These are phyloP conservation scores for Skeletonema menzelii DNA, from an alignment of 108 stramenopile species.

Conservation along the genomic window DNA sequence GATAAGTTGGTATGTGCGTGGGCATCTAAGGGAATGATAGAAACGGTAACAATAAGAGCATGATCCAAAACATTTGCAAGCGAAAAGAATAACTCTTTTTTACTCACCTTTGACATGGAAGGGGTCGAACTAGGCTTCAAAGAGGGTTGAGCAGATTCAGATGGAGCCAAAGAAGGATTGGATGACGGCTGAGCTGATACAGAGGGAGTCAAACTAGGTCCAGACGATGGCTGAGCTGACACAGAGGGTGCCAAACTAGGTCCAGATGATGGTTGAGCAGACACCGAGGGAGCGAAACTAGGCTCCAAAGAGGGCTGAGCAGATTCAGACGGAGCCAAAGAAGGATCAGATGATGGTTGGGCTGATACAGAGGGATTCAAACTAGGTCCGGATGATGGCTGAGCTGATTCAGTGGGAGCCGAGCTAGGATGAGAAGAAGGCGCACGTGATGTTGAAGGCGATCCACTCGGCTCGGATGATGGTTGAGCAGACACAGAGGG, in stretches of 20 bases:
- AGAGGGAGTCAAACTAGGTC: background rate
- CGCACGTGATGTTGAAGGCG: background rate
- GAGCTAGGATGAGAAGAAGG: background rate
- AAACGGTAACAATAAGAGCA: background rate
- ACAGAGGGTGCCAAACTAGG: background rate
- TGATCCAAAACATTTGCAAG: background rate
- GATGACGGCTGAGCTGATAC: too few relatives aligned
- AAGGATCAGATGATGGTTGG: too few relatives aligned
- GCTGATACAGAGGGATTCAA: too few relatives aligned
- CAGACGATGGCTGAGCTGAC: background rate
- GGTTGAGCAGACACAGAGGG: background rate
- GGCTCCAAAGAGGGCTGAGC: background rate
- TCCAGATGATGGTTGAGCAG: background rate
- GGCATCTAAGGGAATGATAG: background rate
- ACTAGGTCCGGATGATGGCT: background rate
- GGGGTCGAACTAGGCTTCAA: too few relatives aligned
- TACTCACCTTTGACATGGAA: background rate
- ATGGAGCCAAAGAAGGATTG: too few relatives aligned
- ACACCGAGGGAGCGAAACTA: background rate
- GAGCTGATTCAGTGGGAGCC: background rate
- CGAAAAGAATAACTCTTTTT: background rate
- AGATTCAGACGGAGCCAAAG: too few relatives aligned
- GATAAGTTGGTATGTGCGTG: background rate
- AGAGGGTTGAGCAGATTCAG: too few relatives aligned
- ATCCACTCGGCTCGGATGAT: background rate